Conservation (phyloP, 345 rosid genomes). For the Cardamine chenopodiifolia region DNA sequence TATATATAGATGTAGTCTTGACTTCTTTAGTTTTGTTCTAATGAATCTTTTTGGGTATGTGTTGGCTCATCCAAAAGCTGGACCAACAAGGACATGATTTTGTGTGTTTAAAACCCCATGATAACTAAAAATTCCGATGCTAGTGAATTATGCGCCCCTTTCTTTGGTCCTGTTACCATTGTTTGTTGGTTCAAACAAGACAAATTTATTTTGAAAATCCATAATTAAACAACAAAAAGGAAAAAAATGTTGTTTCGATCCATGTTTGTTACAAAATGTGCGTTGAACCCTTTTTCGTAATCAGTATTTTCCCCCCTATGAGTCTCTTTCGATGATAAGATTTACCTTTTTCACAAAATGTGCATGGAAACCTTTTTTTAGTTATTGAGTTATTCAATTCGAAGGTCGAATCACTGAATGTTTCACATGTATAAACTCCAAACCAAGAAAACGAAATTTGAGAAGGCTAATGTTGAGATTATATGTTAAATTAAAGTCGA, state of each 20-base stretch:
- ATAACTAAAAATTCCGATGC: not conserved
- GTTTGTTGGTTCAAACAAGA: not conserved
- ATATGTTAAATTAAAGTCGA: not conserved
- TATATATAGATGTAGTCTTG: not conserved
- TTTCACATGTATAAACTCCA: not conserved
- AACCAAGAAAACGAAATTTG: not conserved
- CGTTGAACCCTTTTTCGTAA: not conserved
- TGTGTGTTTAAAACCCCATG: not conserved
- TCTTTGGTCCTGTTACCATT: not conserved
- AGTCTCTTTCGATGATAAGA: not conserved
- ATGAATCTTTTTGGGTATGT: not conserved
- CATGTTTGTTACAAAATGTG: not conserved
- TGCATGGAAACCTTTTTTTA: too few relatives aligned
- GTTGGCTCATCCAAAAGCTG: not conserved
- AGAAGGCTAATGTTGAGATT: not conserved
- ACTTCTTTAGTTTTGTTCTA: not conserved
- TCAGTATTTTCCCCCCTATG: not conserved
- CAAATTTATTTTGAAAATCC: not conserved
- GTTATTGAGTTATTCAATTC: not conserved
- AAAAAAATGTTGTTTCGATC: not conserved
- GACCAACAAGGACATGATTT: not conserved
- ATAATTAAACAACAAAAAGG: not conserved
- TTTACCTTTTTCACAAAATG: too few relatives aligned
- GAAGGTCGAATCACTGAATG: not conserved
- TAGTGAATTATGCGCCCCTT: not conserved